Evolutionary conservation across 1,284 basidiomycete species (phyloP).

Genomic region (Papiliotrema laurentii): DNA sequence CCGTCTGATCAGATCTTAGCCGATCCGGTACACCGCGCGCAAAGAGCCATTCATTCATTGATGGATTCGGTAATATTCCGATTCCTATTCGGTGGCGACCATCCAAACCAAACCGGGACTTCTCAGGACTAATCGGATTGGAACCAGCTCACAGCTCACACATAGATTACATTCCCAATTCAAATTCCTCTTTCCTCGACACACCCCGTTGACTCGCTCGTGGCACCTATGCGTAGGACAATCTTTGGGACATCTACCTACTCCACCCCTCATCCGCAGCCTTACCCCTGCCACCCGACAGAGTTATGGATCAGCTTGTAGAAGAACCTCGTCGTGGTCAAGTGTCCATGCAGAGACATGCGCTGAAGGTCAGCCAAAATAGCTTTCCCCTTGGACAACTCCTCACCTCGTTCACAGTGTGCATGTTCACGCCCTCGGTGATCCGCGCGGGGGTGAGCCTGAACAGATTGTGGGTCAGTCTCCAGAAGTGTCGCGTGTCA

Average conservation of each 20-base stretch:
- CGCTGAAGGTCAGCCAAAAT: constrained; percentile 23
- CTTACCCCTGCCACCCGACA: constrained; percentile 35
- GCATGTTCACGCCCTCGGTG: constrained; percentile 43
- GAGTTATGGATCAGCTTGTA: constrained; percentile 52
- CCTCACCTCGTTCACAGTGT: constrained; percentile 52
- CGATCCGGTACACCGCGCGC: too few species aligned
- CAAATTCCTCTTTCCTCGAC: not conserved
- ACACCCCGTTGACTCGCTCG: not conserved
- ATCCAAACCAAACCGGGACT: too few species aligned
- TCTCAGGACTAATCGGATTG: too few species aligned
- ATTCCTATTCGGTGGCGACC: too few species aligned
- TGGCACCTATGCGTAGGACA: not conserved
- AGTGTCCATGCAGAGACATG: constrained; percentile 45
- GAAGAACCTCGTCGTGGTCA: constrained; percentile 51
- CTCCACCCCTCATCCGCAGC: not conserved
- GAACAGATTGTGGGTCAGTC: constrained; percentile 50
- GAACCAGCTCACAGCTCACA: too few species aligned
- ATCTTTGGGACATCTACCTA: not conserved
- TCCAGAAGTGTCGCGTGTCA: constrained; percentile 50
- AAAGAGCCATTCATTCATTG: too few species aligned
- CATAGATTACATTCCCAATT: not conserved
- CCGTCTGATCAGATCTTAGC: too few species aligned
- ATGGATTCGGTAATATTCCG: too few species aligned
- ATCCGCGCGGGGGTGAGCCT: constrained; percentile 48
- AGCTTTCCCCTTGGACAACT: not conserved